Base-by-base conservation (phyloP, 2,329 filamentous ascomycete genomes). In the Endoconidiophora polonica region DNA sequence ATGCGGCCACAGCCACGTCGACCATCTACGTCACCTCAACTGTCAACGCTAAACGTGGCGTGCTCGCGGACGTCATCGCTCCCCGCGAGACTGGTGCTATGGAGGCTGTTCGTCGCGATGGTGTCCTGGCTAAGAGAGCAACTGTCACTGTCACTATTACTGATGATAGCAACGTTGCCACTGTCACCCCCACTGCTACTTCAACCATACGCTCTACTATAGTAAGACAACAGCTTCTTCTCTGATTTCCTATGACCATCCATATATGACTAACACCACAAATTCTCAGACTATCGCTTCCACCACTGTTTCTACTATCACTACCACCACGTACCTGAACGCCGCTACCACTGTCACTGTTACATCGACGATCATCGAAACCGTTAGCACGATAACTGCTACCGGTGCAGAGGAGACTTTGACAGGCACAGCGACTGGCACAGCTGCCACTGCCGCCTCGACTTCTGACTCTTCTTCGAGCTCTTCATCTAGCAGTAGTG, bases 321-420 rank as follows among this genome's bases (percentile, higher is more conserved):
- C 52, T n/a, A 55, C 50, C 14, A 55, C 53, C 14, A 49, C 38
- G 4, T 58, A 48, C 52, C 50, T 52, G 40, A 63, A 62, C 54
- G 66, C 66, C 50, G 61, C 58, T 52, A 63, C 64, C 41, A 69
- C 66, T 5, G 41, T 61, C 22, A 67, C 65, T 23, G 54, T 58
- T 20, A 68, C 66, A 10, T 63, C 62, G 54, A 66, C 62, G 14
- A 57, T 65, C 40, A 58, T 59, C 39, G 43, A 51, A 29, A 40
- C 49, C 36, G 46, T 58, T 43, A 37, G 50, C n/a, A 55, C 51
- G 14, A 55, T 53, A 12, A 48, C 38, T 12, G 66, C 65, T n/a
- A 63, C 62, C 55, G 66, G 61, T 16, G 57, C 63, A 33, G 58
- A 59, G 29, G 56, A 65, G 37, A 65, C 61, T 29, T 60, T 63